These are phyloP conservation scores for Annona cherimola DNA, from an alignment of 164 flowering plant species.

Conservation along the genomic window DNA sequence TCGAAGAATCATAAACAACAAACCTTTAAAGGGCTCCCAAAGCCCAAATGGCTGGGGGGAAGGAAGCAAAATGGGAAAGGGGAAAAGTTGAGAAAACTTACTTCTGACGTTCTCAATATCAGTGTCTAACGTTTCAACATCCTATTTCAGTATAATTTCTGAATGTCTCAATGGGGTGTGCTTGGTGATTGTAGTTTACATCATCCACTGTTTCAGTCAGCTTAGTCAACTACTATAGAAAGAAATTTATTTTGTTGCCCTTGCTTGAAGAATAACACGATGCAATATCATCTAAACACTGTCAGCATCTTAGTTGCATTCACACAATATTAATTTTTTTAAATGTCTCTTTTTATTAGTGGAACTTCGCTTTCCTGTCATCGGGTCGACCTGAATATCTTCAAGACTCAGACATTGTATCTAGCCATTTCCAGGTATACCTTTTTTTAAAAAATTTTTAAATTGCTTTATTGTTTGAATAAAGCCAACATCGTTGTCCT, in stretches of 20 bases:
- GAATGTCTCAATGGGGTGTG: too few species aligned
- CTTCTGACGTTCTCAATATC: too few species aligned
- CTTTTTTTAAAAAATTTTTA: not conserved
- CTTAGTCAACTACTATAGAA: not conserved
- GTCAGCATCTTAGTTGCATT: not conserved
- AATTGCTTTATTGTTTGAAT: not conserved
- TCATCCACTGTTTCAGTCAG: not conserved
- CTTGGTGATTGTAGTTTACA: too few species aligned
- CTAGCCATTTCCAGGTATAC: slow-evolving; percentile 77
- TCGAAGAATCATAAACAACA: too few species aligned
- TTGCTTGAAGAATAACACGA: not conserved
- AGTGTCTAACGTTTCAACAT: too few species aligned
- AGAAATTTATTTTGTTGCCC: not conserved
- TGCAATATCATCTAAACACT: not conserved
- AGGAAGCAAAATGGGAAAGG: too few species aligned
- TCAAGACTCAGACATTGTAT: slow-evolving; percentile 69
- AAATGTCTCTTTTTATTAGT: slow-evolving; percentile 36
- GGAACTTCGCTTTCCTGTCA: slow-evolving; percentile 88
- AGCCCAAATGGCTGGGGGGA: too few species aligned
- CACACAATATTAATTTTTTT: not conserved
- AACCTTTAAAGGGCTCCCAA: too few species aligned
- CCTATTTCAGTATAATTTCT: too few species aligned
- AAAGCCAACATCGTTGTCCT: too few species aligned
- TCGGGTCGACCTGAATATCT: slow-evolving; percentile 88
- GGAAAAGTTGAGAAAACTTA: too few species aligned